Evolutionary conservation across 495 filamentous ascomycete species (phyloP).

Genomic region (Venustampulla echinocandica): DNA sequence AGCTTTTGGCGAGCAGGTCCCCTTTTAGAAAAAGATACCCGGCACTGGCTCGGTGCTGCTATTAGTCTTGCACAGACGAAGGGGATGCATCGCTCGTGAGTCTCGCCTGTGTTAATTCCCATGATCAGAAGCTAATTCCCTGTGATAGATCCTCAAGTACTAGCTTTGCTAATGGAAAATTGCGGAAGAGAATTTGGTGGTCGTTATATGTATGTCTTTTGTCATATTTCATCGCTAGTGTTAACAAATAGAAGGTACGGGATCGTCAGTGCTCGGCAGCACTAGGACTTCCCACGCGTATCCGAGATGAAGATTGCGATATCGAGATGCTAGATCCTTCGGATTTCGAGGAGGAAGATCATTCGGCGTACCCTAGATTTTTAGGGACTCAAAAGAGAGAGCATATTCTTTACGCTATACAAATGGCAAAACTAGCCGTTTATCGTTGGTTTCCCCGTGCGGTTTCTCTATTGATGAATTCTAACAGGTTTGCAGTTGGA

Average conservation of each 20-base stretch:
- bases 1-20: constrained; percentile 37
- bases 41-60: constrained; percentile 36
- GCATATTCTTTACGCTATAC: constrained; percentile 34
- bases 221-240: not conserved
- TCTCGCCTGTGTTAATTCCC: not conserved
- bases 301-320: constrained; percentile 43
- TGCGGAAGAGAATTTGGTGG: constrained; percentile 43
- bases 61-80: constrained; percentile 35
- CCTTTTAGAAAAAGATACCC: constrained; percentile 32
- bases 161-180: constrained; percentile 23
- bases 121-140: constrained; percentile 8
- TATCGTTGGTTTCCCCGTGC: constrained; percentile 25
- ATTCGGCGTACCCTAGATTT: constrained; percentile 20
- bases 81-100: constrained; percentile 38
- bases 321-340: constrained; percentile 30
- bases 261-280: constrained; percentile 51
- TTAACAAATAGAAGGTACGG: constrained; percentile 34
- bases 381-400: constrained; percentile 11
- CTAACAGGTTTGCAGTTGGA: constrained; percentile 25
- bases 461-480: not conserved
- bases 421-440: constrained; percentile 34
- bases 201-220: constrained; percentile 34
- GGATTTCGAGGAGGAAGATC: constrained; percentile 31
- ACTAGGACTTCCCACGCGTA: constrained; percentile 48
- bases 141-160: constrained; percentile 28